A percentile compares a stretch with the other conserved stretches of the same genome.
Conservation (phyloP, 257 asterid genomes). For the Solanum pinnatisectum region DNA sequence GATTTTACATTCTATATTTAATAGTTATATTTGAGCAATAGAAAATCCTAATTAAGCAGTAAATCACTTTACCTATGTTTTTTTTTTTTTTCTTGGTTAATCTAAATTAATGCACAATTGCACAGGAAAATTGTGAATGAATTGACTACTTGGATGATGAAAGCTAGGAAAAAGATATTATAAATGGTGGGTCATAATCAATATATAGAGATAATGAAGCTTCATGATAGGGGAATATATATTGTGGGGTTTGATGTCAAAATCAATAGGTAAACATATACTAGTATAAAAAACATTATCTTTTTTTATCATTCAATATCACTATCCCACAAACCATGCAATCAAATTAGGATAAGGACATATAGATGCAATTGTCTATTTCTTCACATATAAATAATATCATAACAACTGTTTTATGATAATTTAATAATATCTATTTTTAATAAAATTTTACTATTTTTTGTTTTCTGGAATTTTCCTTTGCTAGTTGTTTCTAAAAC, state of each 20-base stretch:
- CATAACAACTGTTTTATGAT: neutral
- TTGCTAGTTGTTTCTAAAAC: neutral
- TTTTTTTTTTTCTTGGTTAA: neutral
- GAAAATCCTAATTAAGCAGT: too few relatives aligned
- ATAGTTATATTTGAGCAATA: neutral
- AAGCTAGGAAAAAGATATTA: neutral
- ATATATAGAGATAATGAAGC: neutral
- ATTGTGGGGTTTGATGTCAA: neutral
- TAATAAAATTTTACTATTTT: neutral
- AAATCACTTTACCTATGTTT: too few relatives aligned
- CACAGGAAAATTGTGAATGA: neutral
- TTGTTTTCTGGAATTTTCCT: neutral
- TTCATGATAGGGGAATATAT: neutral
- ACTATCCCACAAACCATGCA: neutral
- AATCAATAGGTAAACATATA: neutral
- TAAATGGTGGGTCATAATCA: neutral
- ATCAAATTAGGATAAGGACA: neutral
- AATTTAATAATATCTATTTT: neutral
- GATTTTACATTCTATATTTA: fast-evolving
- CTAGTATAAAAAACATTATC: neutral
- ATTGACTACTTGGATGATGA: neutral
- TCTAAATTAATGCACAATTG: neutral
- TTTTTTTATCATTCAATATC: neutral
- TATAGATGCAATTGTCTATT: neutral
- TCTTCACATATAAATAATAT: neutral